Conservation (phyloP, 441 rosid species). For the Erodium texanum region DNA sequence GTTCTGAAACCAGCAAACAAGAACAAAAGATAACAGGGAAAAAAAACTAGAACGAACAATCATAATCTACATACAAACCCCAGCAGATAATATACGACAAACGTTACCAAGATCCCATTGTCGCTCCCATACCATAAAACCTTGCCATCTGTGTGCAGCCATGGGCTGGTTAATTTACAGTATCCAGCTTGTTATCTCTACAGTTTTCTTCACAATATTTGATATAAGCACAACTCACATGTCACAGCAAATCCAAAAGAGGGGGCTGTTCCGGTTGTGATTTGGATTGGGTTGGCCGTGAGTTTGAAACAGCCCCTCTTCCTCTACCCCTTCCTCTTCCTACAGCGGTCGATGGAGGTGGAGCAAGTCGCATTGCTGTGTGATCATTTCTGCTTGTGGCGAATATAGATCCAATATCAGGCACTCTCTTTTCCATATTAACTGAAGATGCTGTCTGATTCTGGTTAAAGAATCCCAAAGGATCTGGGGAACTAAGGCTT, state of each 20-base stretch:
- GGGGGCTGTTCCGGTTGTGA: constrained; percentile 47
- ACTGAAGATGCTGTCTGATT: constrained; percentile 36
- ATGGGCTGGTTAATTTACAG: neutral
- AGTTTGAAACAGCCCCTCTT: constrained; percentile 30
- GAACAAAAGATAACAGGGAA: too few species aligned
- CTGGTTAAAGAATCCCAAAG: constrained; percentile 50
- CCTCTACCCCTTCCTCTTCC: constrained; percentile 63
- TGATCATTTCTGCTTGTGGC: constrained; percentile 48
- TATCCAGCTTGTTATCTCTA: neutral
- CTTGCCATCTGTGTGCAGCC: neutral
- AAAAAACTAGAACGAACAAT: neutral
- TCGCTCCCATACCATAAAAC: neutral
- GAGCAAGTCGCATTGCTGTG: constrained; percentile 63
- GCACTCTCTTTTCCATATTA: constrained; percentile 37
- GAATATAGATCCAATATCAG: constrained; percentile 65
- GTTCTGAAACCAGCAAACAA: too few species aligned
- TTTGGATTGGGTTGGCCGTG: constrained; percentile 42
- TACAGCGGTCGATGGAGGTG: constrained; percentile 61
- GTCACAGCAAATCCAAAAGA: constrained; percentile 61
- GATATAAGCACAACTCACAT: neutral
- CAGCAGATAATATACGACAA: neutral
- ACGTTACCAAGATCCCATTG: neutral
- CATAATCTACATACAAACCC: neutral
- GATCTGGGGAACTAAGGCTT: constrained; percentile 29
- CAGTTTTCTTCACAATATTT: neutral